Base-by-base conservation (phyloP, 106 monocot species). In the Acorus gramineus region DNA sequence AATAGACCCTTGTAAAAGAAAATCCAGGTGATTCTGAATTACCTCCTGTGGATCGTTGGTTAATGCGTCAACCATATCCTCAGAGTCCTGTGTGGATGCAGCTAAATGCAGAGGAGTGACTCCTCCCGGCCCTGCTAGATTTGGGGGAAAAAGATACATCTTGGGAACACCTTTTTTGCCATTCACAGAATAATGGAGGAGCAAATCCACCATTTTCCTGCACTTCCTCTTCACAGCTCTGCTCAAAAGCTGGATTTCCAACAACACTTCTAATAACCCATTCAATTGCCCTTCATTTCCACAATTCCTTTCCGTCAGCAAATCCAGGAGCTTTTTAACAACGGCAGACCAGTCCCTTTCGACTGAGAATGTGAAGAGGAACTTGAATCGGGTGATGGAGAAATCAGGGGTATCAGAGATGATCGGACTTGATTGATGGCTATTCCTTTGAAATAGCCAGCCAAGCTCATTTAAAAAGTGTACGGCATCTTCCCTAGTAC, bases 21-120 rank as follows among this genome's bases (percentile, higher is more conserved):
- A 28, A 28, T 28, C 28, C 28, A 28, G 28, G 28, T 28, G 28
- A 28, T 28, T 28, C 28, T 28, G 28, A 28, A 28, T 79, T 85
- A 99, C 98, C 88, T 79, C 77, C 76, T 99, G 88, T 13, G 92
- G 98, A 46, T 99, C 98, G 71, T 78, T 78, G n/a, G 92, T 99
- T 42, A 99, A 76, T 47, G 83, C 83, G 75, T 99, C 88, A 68
- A 99, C 69, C 4, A 92, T 84, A 64, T 92, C 92, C 55, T 86
- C 88, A 3, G 84, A 78, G 46, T 78, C 76, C 44, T 89, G 64
- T 13, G 65, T 80, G 11, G 88, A 85, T 68, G 98, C 98, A 66
- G 98, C 98, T 42, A 99, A 56, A 77, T 99, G 98, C 13, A 99
- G 72, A 5, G 98, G 92, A 8, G 92, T 99, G 64, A 92, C 6